Percentiles rank a stretch among this genome's conserved stretches.
These are phyloP conservation scores for Rhodotorula sp. DNA, from an alignment of 1,284 basidiomycete genomes.

Conservation along the genomic window DNA sequence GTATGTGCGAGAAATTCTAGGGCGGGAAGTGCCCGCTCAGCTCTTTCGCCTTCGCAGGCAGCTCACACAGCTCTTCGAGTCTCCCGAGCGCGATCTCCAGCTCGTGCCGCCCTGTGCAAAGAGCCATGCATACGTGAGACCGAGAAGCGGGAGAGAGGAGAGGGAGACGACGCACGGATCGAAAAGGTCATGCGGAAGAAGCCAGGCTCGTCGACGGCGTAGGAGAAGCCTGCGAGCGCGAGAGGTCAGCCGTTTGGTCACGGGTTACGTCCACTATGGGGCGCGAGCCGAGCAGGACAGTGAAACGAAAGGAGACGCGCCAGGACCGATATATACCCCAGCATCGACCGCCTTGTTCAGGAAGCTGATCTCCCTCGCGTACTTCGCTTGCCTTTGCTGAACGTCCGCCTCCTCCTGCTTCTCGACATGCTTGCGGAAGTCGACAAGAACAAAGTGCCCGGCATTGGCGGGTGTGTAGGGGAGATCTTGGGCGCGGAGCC, in stretches of 20 bases:
- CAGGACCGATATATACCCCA: constrained; percentile 42
- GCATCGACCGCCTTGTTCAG: constrained; percentile 37
- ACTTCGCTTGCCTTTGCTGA: not conserved
- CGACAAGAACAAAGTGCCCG: constrained; percentile 41
- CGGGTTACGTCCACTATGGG: not conserved
- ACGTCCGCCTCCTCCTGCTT: not conserved
- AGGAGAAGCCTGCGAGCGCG: constrained; percentile 36
- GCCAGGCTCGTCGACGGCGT: constrained; percentile 32
- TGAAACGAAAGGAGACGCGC: constrained; percentile 6
- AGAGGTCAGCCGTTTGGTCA: not conserved
- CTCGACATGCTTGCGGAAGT: constrained; percentile 30
- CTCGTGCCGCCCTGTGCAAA: constrained; percentile 3
- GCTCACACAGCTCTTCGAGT: constrained; percentile 11
- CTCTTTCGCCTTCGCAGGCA: not conserved
- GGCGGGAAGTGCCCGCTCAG: constrained; percentile 1
- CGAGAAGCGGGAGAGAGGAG: not conserved
- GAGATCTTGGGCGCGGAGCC: constrained; percentile 32
- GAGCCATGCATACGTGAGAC: not conserved
- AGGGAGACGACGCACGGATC: constrained; percentile 12
- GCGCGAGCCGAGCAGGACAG: too few species aligned
- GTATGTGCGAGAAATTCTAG: not conserved
- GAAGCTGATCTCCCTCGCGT: constrained; percentile 21
- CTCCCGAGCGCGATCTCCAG: constrained; percentile 25
- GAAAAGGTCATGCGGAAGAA: constrained; percentile 47
- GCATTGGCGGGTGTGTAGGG: constrained; percentile 35